Percentiles rank a stretch among this genome's conserved stretches.
Conservation (phyloP, 1,284 basidiomycete species). For the Ceratobasidium sp. region DNA sequence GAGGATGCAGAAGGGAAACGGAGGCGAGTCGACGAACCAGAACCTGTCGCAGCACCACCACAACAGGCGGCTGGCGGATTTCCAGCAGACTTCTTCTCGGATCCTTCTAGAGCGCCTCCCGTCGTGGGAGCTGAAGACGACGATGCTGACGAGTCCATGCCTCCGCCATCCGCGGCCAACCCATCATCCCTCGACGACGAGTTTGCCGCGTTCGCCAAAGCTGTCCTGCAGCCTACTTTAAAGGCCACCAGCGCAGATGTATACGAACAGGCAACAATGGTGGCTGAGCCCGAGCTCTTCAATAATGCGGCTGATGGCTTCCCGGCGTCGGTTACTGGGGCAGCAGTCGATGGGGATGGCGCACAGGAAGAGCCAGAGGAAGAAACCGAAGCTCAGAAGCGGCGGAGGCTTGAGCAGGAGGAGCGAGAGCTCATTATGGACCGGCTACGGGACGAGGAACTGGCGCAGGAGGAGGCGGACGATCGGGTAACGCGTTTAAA, state of each 20-base stretch:
- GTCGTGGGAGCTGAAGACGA: constrained; percentile 56
- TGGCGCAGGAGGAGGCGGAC: constrained; percentile 84
- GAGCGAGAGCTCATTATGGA: constrained; percentile 86
- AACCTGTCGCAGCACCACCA: constrained; percentile 24
- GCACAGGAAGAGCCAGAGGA: constrained; percentile 53
- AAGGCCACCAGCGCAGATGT: constrained; percentile 55
- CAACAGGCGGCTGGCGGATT: constrained; percentile 55
- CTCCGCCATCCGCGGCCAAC: constrained; percentile 48
- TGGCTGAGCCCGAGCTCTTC: constrained; percentile 71
- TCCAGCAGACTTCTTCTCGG: constrained; percentile 82
- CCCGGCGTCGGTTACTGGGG: constrained; percentile 53
- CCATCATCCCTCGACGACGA: constrained; percentile 57
- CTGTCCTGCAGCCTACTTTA: constrained; percentile 25
- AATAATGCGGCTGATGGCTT: constrained; percentile 62
- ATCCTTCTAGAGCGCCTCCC: constrained; percentile 67
- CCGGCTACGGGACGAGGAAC: constrained; percentile 78
- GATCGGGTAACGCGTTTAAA: constrained; percentile 74
- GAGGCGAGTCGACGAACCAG: constrained; percentile 60
- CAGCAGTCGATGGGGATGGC: constrained; percentile 46
- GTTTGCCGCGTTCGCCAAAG: constrained; percentile 64
- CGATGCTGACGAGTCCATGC: constrained; percentile 57
- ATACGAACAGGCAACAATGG: constrained; percentile 74
- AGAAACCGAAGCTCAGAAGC: constrained; percentile 58
- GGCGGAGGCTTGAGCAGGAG: constrained; percentile 67
- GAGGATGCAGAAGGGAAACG: constrained; percentile 50